Conservation (phyloP, 805 yeast genomes). For the Kodamaea jinghongensis region DNA sequence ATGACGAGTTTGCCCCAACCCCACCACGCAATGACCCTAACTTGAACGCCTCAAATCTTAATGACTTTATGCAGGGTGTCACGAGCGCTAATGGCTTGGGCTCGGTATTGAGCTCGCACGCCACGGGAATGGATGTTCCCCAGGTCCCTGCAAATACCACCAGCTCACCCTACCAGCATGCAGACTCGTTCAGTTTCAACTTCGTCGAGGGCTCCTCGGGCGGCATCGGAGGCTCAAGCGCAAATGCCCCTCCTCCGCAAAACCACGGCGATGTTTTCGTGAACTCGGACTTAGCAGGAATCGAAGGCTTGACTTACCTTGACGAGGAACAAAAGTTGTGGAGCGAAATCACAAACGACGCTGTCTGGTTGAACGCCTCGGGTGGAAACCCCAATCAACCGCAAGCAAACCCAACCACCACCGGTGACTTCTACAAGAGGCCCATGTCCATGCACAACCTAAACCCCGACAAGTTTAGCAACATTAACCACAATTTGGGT, state of each 20-base stretch:
- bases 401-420: constrained; percentile 11
- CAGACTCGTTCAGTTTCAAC: constrained; percentile 19
- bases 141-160: neutral
- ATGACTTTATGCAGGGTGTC: constrained; percentile 6
- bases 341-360: constrained; percentile 76
- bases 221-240: neutral
- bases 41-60: constrained; percentile 5
- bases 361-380: constrained; percentile 59
- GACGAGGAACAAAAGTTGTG: constrained; percentile 55
- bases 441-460: constrained; percentile 7
- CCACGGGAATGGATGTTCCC: neutral
- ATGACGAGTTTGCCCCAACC: constrained; percentile 37
- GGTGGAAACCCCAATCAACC: constrained; percentile 22
- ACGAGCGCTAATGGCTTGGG: constrained; percentile 3
- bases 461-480: constrained; percentile 5
- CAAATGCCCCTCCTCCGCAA: constrained; percentile 1
- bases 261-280: constrained; percentile 29
- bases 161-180: constrained; percentile 14
- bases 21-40: neutral
- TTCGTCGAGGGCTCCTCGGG: constrained; percentile 1
- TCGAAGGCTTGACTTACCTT: constrained; percentile 41
- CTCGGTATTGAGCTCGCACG: neutral
- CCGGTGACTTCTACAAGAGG: constrained; percentile 11
- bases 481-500: constrained; percentile 1
- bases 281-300: constrained; percentile 38